These are phyloP conservation scores for Cladophialophora bantiana DNA, from an alignment of 2,329 filamentous ascomycete genomes.

Conservation along the genomic window DNA sequence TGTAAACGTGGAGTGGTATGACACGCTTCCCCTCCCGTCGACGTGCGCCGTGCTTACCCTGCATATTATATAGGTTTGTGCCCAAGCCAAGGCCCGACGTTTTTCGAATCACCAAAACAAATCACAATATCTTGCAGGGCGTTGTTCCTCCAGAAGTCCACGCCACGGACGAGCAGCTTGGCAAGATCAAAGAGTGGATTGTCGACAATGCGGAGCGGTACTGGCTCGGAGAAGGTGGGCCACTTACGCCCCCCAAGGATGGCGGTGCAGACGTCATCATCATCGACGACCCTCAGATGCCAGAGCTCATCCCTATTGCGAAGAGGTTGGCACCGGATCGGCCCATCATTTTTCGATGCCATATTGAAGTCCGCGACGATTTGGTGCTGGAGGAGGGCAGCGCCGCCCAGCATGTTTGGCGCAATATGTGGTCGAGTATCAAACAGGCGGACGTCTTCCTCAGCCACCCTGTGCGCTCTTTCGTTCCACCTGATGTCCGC, in stretches of 20 bases:
- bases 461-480: conserved; percentile 77
- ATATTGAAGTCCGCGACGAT: conserved; percentile 82
- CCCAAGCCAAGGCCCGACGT: conserved; percentile 80
- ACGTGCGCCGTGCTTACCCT: conserved; percentile 3
- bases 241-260: conserved; percentile 67
- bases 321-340: conserved; percentile 74
- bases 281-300: conserved; percentile 87
- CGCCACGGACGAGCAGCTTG: conserved; percentile 68
- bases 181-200: conserved; percentile 74
- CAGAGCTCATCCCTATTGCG: conserved; percentile 75
- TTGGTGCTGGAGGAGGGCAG: conserved; percentile 68
- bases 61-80: conserved; percentile 61
- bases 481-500: conserved; percentile 74
- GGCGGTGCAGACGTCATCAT: conserved; percentile 79
- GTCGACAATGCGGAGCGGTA: conserved; percentile 75
- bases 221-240: conserved; percentile 73
- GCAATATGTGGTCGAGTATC: conserved; percentile 75
- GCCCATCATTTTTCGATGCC: conserved; percentile 79
- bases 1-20: conserved; percentile 76
- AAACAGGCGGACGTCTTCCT: conserved; percentile 78
- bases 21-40: conserved; percentile 12
- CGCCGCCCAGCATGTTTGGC: conserved; percentile 76
- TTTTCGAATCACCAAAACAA: conserved; percentile 84
- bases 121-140: conserved; percentile 87
- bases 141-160: conserved; percentile 71